These are phyloP conservation scores for Rhizophagus sp. DNA, from an alignment of 192 early-diverging fungal genomes.

Conservation along the genomic window DNA sequence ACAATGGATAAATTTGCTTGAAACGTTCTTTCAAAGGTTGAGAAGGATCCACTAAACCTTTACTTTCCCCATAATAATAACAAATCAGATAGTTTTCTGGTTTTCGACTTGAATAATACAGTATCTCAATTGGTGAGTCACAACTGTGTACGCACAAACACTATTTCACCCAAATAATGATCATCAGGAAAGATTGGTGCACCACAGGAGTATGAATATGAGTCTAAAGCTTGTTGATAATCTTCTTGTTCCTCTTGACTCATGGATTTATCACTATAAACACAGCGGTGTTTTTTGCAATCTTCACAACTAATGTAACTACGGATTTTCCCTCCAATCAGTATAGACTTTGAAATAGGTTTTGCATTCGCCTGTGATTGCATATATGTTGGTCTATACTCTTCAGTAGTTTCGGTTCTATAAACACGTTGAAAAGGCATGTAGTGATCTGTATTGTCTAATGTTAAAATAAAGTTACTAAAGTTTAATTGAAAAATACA, in stretches of 20 bases:
- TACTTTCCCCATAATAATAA: no score
- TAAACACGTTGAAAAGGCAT: not conserved
- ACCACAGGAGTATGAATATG: not conserved
- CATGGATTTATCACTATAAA: not conserved
- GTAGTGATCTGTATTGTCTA: not conserved
- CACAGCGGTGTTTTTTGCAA: not conserved
- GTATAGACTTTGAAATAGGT: not conserved
- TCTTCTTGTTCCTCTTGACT: not conserved
- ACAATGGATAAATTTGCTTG: no score
- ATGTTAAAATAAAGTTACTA: no score
- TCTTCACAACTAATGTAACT: not conserved
- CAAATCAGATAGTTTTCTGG: no score
- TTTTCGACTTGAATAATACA: no score
- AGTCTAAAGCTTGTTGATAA: not conserved
- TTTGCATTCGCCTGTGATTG: not conserved
- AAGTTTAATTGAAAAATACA: no score
- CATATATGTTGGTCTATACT: not conserved
- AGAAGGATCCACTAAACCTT: no score
- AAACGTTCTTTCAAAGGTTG: no score
- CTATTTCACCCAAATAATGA: not conserved
- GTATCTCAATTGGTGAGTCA: no score
- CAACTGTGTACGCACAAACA: not conserved
- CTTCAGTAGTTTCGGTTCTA: not conserved
- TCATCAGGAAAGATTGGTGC: not conserved
- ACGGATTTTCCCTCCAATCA: not conserved